These are phyloP conservation scores for Vicia villosa DNA, from an alignment of 306 rosid species.

Conservation along the genomic window DNA sequence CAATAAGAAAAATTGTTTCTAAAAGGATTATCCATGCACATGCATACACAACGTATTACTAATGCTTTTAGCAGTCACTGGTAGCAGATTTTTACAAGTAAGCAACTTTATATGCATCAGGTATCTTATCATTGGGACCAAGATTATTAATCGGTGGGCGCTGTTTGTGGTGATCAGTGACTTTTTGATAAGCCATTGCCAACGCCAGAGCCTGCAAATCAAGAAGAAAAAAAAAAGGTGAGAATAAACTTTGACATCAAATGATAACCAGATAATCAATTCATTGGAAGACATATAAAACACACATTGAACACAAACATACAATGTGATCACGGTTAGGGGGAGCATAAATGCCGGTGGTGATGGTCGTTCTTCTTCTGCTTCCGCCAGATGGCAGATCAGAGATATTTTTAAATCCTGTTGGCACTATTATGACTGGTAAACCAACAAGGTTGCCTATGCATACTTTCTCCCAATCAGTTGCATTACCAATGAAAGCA, in stretches of 20 bases:
- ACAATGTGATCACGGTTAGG: slow-evolving; percentile 61
- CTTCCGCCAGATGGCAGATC: slow-evolving; percentile 49
- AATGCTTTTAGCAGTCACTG: too few species aligned
- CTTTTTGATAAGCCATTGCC: slow-evolving; percentile 78
- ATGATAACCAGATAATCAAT: slow-evolving; percentile 5
- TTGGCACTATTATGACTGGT: slow-evolving; percentile 67
- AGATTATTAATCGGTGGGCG: slow-evolving; percentile 64
- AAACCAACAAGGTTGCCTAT: slow-evolving; percentile 76
- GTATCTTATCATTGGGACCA: slow-evolving; percentile 53
- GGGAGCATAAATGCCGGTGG: slow-evolving; percentile 64
- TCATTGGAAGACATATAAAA: neutral
- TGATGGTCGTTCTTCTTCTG: slow-evolving; percentile 50
- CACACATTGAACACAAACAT: slow-evolving; percentile 12
- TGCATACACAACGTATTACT: too few species aligned
- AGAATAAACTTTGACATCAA: neutral
- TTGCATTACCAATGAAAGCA: slow-evolving; percentile 73
- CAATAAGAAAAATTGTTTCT: too few species aligned
- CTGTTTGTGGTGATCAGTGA: slow-evolving; percentile 66
- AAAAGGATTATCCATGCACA: too few species aligned
- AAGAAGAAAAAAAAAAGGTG: too few species aligned
- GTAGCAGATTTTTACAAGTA: too few species aligned
- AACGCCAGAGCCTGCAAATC: slow-evolving; percentile 55
- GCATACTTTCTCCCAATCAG: slow-evolving; percentile 87
- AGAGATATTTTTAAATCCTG: slow-evolving; percentile 53
- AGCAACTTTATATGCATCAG: slow-evolving; percentile 33